phyloP scores from a whole-genome alignment of 2,329 filamentous ascomycete genomes.

The Ascochyta rabiei region DNA sequence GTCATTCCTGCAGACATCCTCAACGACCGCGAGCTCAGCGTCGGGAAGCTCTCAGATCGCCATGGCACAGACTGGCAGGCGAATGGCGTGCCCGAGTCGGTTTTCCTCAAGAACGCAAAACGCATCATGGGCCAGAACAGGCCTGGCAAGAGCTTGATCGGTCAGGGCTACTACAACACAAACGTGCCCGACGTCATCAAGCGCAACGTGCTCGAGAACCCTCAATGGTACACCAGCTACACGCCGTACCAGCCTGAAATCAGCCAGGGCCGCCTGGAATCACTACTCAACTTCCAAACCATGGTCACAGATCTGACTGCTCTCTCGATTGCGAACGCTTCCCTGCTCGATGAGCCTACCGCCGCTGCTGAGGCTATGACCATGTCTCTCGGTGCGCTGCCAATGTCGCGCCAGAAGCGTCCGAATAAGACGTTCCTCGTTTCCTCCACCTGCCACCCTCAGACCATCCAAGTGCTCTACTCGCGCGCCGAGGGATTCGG shows the following conservation, averaged over 20 bases:
- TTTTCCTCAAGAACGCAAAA: conserved; percentile 60
- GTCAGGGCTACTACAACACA: conserved; percentile 87
- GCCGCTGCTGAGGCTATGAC: conserved; percentile 97
- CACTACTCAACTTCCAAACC: conserved; percentile 93
- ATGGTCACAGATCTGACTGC: conserved; percentile 87
- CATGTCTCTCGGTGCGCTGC: conserved; percentile 78
- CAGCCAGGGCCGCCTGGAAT: conserved; percentile 91
- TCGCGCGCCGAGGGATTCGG: conserved; percentile 92
- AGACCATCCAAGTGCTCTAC: conserved; percentile 82
- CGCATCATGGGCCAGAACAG: conserved; percentile 67
- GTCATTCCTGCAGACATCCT: conserved; percentile 83
- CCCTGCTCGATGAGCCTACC: conserved; percentile 87
- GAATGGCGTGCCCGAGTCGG: conserved; percentile 60
- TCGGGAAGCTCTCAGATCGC: conserved; percentile 50
- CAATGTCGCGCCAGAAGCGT: conserved; percentile 73
- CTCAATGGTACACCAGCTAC: conserved; percentile 97
- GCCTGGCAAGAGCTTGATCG: conserved; percentile 73
- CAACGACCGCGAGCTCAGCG: conserved; percentile 66
- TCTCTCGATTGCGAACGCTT: conserved; percentile 87
- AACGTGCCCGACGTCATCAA: conserved; percentile 88
- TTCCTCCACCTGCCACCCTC: conserved; percentile 79
- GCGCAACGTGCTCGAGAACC: conserved; percentile 89
- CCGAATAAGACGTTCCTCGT: conserved; percentile 82
- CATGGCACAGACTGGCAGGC: conserved; percentile 51
- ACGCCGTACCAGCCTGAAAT: conserved; percentile 98